Percentiles rank a stretch among this genome's conserved stretches.
These are phyloP conservation scores for Monoraphidium neglectum DNA, from an alignment of 139 green algal species.

Conservation along the genomic window DNA sequence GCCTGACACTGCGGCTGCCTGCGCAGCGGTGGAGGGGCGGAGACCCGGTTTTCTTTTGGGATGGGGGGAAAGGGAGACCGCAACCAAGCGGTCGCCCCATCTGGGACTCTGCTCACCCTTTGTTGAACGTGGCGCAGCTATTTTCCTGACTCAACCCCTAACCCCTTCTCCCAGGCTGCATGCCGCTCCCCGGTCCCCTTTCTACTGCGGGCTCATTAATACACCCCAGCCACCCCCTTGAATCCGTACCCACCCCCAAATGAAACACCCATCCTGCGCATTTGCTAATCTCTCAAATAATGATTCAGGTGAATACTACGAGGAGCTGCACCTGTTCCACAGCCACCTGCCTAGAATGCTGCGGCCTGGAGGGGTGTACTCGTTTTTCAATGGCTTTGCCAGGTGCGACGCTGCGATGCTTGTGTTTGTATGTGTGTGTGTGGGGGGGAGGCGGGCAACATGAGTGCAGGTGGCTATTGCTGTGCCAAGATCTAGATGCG, in stretches of 20 bases:
- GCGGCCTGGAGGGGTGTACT: conserved; percentile 79
- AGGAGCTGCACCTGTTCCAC: conserved; percentile 78
- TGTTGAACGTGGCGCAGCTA: too few species aligned
- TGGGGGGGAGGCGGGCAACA: not conserved
- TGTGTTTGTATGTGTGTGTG: too few species aligned
- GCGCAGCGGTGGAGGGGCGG: too few species aligned
- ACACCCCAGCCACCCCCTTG: not conserved
- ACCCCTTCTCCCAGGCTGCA: too few species aligned
- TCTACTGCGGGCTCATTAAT: not conserved
- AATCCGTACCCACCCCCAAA: not conserved
- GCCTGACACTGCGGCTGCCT: not conserved
- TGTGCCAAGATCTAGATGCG: too few species aligned
- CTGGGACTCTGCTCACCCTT: too few species aligned
- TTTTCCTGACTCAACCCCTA: too few species aligned
- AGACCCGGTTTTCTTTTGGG: too few species aligned
- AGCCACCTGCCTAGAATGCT: conserved; percentile 68
- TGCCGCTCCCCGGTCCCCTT: not conserved
- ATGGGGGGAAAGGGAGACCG: too few species aligned
- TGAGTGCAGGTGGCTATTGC: not conserved
- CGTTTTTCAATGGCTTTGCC: conserved; percentile 94
- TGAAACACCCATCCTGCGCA: not conserved
- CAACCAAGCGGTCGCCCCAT: too few species aligned
- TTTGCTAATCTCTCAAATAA: too few species aligned
- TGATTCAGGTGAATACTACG: conserved; percentile 83
- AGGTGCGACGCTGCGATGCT: too few species aligned